Evolutionary conservation across 1,284 basidiomycete species (phyloP).

Genomic region (Cronartium quercuum): DNA sequence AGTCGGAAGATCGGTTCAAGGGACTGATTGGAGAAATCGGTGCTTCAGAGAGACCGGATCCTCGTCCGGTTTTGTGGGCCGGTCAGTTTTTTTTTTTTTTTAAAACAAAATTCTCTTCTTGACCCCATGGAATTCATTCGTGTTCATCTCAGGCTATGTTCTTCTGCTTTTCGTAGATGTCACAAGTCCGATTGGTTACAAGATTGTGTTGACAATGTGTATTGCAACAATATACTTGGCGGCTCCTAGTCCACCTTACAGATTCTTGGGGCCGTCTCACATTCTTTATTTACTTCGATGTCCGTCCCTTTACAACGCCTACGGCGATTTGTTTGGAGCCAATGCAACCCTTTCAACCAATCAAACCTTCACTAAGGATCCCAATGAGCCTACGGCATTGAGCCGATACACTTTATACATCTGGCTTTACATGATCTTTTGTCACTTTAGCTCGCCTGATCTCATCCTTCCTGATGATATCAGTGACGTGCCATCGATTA

Average conservation of each 20-base stretch:
- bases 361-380: background rate
- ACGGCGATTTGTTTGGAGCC: background rate
- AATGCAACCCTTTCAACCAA: background rate
- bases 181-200: background rate
- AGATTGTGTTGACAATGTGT: conserved; percentile 3
- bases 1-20: background rate
- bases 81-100: background rate
- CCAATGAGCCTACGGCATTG: background rate
- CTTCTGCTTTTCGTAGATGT: background rate
- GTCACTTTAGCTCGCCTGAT: background rate
- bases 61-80: background rate
- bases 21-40: background rate
- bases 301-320: background rate
- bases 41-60: background rate
- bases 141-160: background rate
- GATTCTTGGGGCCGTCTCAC: background rate
- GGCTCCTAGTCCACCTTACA: background rate
- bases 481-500: background rate
- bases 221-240: background rate
- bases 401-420: background rate
- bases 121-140: no score
- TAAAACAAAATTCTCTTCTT: background rate
- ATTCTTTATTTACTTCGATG: background rate
- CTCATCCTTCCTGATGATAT: conserved; percentile 4
- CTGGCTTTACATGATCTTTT: conserved; percentile 5